These are phyloP conservation scores for Ceratocystiopsis sp. DNA, from an alignment of 2,329 filamentous ascomycete species.

Conservation along the genomic window DNA sequence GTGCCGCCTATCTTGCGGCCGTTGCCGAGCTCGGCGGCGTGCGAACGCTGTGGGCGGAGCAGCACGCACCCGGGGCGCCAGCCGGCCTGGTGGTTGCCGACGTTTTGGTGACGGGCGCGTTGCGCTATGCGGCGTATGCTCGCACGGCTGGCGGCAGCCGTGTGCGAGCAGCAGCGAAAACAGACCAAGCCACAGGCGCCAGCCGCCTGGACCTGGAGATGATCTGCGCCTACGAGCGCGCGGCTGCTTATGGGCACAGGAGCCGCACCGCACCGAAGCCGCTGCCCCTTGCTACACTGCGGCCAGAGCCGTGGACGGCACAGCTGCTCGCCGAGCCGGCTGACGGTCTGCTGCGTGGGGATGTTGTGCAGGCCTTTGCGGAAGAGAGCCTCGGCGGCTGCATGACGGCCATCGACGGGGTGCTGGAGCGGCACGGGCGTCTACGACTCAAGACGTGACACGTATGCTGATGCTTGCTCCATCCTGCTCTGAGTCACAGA, in stretches of 20 bases:
- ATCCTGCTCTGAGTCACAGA: too few relatives aligned
- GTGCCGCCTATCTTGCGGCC: conserved; percentile 2
- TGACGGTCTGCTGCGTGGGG: neutral
- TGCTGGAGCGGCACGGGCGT: neutral
- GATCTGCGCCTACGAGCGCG: neutral
- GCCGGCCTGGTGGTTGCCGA: neutral
- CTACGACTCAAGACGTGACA: too few relatives aligned
- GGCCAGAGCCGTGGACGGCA: neutral
- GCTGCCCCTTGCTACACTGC: neutral
- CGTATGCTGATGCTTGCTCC: too few relatives aligned
- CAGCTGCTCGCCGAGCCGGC: neutral
- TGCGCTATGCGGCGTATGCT: conserved; percentile 2
- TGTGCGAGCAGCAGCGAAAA: too few relatives aligned
- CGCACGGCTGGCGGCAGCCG: too few relatives aligned
- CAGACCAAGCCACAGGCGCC: neutral
- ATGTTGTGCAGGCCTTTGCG: neutral
- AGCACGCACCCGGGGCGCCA: neutral
- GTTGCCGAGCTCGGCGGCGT: conserved; percentile 11
- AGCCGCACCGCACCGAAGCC: neutral
- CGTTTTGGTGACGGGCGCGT: neutral
- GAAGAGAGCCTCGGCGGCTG: neutral
- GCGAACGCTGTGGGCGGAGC: conserved; percentile 6
- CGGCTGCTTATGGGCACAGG: too few relatives aligned
- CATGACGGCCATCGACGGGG: neutral
- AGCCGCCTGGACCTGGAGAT: neutral